Percentiles rank a stretch among this genome's conserved stretches.
phyloP scores from a whole-genome alignment of 2,329 filamentous ascomycete genomes.

The Colletotrichum godetiae region DNA sequence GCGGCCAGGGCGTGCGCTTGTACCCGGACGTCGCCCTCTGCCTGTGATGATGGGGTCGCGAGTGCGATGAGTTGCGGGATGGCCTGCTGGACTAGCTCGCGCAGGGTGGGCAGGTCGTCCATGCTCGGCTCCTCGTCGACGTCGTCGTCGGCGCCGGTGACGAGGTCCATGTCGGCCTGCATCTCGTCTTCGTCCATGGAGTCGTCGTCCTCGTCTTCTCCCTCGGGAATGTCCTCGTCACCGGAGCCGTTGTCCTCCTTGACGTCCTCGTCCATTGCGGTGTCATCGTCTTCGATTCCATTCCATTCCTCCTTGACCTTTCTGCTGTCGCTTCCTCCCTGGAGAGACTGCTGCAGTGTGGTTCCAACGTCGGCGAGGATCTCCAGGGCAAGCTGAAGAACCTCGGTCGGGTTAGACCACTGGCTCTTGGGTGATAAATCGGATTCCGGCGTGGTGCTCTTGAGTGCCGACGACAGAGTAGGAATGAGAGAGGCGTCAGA shows the following conservation, averaged over 20 bases:
- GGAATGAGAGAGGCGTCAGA: slow-evolving; percentile 64
- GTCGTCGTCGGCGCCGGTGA: slow-evolving; percentile 62
- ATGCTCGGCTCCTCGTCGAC: slow-evolving; percentile 55
- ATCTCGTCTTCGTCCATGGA: slow-evolving; percentile 69
- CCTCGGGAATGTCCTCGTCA: slow-evolving; percentile 48
- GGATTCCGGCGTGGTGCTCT: slow-evolving; percentile 43
- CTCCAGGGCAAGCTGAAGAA: slow-evolving; percentile 68
- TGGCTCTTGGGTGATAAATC: slow-evolving; percentile 44
- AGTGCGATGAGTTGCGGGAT: slow-evolving; percentile 63
- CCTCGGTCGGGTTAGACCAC: slow-evolving; percentile 56
- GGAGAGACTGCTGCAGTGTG: slow-evolving; percentile 62
- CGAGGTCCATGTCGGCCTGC: slow-evolving; percentile 73
- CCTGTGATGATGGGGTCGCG: slow-evolving; percentile 51
- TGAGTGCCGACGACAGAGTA: slow-evolving; percentile 53
- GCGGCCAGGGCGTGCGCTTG: slow-evolving; percentile 67
- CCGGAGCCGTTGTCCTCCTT: slow-evolving; percentile 48
- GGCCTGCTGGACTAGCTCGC: slow-evolving; percentile 56
- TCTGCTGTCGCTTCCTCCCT: slow-evolving; percentile 44
- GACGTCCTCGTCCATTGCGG: slow-evolving; percentile 50
- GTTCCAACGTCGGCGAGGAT: slow-evolving; percentile 74
- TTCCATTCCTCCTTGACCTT: slow-evolving; percentile 53
- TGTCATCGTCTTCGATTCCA: slow-evolving; percentile 51
- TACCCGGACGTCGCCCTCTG: slow-evolving; percentile 56
- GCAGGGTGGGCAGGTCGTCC: slow-evolving; percentile 66
- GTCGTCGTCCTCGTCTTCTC: slow-evolving; percentile 56